These are phyloP conservation scores for Heritiera littoralis DNA, from an alignment of 345 rosid species.

Conservation along the genomic window DNA sequence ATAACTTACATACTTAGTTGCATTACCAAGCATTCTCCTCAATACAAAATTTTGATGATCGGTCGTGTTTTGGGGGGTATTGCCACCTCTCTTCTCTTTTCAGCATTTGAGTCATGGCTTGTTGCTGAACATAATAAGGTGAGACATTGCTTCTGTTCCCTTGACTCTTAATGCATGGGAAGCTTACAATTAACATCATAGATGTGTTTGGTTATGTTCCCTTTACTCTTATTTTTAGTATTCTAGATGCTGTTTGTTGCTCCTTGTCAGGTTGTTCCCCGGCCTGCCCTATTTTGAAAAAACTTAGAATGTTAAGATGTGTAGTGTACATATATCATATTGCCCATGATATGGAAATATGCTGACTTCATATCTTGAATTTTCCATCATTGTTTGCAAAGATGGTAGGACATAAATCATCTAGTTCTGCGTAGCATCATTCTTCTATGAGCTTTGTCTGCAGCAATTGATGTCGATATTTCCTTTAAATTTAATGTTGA, in stretches of 20 bases:
- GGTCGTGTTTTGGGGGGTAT: constrained; percentile 97
- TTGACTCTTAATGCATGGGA: constrained; percentile 2
- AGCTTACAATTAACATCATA: neutral
- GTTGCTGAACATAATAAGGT: constrained; percentile 98
- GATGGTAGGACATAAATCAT: constrained; percentile 7
- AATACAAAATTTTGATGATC: constrained; percentile 84
- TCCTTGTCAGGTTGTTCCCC: neutral
- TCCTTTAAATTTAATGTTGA: neutral
- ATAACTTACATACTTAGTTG: constrained; percentile 86
- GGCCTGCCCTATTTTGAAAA: neutral
- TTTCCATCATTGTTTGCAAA: neutral
- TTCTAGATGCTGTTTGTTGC: neutral
- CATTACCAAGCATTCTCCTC: constrained; percentile 90
- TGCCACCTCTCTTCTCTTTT: constrained; percentile 87
- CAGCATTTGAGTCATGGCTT: constrained; percentile 97
- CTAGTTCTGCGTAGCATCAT: constrained; percentile 2
- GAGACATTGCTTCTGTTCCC: constrained; percentile 19
- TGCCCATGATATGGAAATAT: neutral
- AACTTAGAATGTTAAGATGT: neutral
- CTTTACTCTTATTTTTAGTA: neutral
- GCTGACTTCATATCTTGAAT: neutral
- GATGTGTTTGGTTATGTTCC: neutral
- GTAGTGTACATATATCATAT: neutral
- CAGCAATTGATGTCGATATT: neutral
- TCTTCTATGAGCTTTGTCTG: neutral